These are phyloP conservation scores for Parietichytrium sp. DNA, from an alignment of 108 stramenopile genomes.

Conservation along the genomic window DNA sequence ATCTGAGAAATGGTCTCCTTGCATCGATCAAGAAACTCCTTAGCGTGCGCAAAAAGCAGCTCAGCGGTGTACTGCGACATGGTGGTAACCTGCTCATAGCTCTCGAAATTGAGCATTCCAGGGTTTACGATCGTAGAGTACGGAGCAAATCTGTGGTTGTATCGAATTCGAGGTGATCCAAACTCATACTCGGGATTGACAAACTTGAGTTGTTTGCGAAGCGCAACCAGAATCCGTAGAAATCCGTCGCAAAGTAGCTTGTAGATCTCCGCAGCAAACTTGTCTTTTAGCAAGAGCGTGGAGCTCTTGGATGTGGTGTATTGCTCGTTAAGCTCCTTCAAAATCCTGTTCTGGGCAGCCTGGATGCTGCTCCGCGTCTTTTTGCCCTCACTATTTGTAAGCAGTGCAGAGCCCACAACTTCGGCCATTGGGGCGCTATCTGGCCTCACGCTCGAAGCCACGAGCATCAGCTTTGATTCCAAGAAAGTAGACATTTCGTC, in stretches of 20 bases:
- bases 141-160: neutral
- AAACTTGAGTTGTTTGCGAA: neutral
- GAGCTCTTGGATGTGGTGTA: too few relatives aligned
- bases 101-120: neutral
- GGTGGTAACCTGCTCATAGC: neutral
- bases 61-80: neutral
- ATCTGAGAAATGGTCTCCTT: neutral
- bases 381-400: too few relatives aligned
- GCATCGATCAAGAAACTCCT: neutral
- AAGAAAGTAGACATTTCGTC: slow-evolving; percentile 22
- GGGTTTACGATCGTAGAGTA: neutral
- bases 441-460: neutral
- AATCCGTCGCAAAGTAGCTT: neutral
- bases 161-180: neutral
- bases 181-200: neutral
- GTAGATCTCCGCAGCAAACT: neutral
- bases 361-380: too few relatives aligned
- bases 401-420: too few relatives aligned
- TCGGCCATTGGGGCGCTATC: neutral
- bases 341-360: too few relatives aligned
- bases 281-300: neutral
- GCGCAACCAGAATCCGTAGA: neutral
- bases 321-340: neutral
- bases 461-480: neutral
- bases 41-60: neutral